Evolutionary conservation across 2,329 filamentous ascomycete genomes (phyloP), one percentile per base, ranked within the genome.

Genomic region (Phaeosphaeriaceae sp.): DNA sequence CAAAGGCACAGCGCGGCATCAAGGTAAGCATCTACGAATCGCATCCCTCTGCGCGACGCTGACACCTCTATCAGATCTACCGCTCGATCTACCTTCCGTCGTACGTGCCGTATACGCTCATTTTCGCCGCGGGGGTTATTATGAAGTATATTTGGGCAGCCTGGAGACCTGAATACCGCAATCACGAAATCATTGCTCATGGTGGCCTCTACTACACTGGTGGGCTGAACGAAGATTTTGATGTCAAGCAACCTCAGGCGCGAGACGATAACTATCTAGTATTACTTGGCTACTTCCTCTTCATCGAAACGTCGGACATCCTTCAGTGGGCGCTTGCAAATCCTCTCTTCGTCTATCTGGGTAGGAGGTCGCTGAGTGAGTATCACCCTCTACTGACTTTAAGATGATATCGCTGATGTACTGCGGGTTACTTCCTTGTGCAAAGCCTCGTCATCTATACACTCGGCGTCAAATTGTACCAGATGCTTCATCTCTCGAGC

Each of bases 391-490:
- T 27, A 27, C 25, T 9, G 9, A 27, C 4, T 9, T 9, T 5
- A 27, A 27, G 25, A 27, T 9, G 25, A 27, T 9, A 27, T 9
- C 25, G 25, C 46, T 52, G 21, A 40, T 44, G 25, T 41, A 41
- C 9, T 40, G 13, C 15, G 79, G 77, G 76, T 62, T 78, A 71
- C 60, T 79, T 78, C 57, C 69, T 79, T 25, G 60, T 75, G 10
- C 76, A 79, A 56, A 66, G 67, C 20, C 74, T 73, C 53, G 65
- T 79, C 24, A 68, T 77, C 41, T 80, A 80, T 65, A 74, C 72
- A 0, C 66, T 71, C 3, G 77, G 77, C 54, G 77, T 80, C 61
- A 75, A 73, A 47, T 53, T 72, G 15, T 76, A 89, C 86, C 21
- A 59, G 46, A 46, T 51, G 20, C 47, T 68, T 20, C 51, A 53